Conservation (phyloP, 192 early-diverging fungal genomes). For the Entomortierella parvispora region DNA sequence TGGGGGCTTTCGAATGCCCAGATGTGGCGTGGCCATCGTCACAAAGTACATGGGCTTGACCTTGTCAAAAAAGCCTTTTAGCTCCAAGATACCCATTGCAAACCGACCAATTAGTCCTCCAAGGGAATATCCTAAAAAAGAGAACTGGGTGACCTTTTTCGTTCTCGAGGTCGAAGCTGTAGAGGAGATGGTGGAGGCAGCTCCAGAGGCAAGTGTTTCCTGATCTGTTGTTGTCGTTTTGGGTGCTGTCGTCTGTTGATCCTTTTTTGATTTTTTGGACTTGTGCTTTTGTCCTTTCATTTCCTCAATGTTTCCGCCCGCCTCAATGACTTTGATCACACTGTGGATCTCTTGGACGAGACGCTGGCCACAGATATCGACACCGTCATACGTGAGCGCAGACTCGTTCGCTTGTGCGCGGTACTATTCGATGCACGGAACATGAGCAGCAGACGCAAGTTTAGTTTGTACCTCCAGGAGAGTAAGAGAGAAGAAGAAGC, state of each 20-base stretch:
- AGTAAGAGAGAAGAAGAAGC: no score
- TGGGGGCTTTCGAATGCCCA: constrained; percentile 55
- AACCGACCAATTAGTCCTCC: constrained; percentile 67
- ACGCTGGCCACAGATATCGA: constrained; percentile 64
- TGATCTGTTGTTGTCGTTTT: not conserved
- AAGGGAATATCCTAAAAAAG: constrained; percentile 65
- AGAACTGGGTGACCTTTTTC: constrained; percentile 36
- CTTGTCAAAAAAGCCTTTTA: constrained; percentile 58
- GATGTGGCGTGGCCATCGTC: constrained; percentile 69
- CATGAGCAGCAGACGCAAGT: no score
- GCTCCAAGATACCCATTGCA: constrained; percentile 57
- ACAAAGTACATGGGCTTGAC: constrained; percentile 59
- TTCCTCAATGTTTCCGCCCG: constrained; percentile 39
- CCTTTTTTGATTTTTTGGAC: not conserved
- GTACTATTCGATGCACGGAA: constrained; percentile 39
- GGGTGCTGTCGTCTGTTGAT: not conserved
- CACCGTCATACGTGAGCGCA: constrained; percentile 63
- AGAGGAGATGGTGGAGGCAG: not conserved
- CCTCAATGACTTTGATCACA: constrained; percentile 22
- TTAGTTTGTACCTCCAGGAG: no score
- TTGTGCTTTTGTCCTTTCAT: constrained; percentile 44
- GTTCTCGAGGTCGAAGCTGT: not conserved
- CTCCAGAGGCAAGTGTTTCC: not conserved
- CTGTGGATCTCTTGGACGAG: constrained; percentile 54
- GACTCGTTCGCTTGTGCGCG: constrained; percentile 56